phyloP scores from a whole-genome alignment of 169 alveolate species.

The Plasmodium falciparum region DNA sequence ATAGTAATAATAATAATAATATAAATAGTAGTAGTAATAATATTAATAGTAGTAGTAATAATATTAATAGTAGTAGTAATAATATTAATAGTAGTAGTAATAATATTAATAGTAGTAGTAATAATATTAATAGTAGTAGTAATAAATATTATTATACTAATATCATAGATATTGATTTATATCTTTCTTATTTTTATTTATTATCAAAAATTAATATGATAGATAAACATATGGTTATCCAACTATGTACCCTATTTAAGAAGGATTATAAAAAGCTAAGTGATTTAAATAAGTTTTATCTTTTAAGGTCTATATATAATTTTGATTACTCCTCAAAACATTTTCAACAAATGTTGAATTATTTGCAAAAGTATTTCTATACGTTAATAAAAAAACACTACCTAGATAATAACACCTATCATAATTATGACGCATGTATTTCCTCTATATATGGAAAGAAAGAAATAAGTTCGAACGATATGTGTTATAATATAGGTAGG shows the following conservation, averaged over 20 bases:
- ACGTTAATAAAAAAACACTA: constrained; percentile 6
- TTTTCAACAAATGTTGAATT: constrained; percentile 38
- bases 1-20: neutral
- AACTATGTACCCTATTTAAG: constrained; percentile 6
- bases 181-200: constrained; percentile 16
- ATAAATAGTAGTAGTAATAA: too few relatives aligned
- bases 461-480: too few relatives aligned
- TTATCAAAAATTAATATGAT: constrained; percentile 32
- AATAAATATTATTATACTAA: too few relatives aligned
- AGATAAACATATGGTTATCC: constrained; percentile 36
- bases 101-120: too few relatives aligned
- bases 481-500: neutral
- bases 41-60: neutral
- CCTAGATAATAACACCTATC: neutral
- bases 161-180: constrained; percentile 3
- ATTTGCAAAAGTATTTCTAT: constrained; percentile 28
- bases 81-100: too few relatives aligned
- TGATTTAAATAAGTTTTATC: constrained; percentile 23
- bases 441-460: too few relatives aligned
- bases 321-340: constrained; percentile 28
- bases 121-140: too few relatives aligned
- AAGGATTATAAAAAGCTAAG: constrained; percentile 13
- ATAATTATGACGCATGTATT: too few relatives aligned
- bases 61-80: neutral
- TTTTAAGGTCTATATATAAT: constrained; percentile 32